Evolutionary conservation across 1,139 yeast genomes (phyloP).

Genomic region (Yamadazyma oceani): DNA sequence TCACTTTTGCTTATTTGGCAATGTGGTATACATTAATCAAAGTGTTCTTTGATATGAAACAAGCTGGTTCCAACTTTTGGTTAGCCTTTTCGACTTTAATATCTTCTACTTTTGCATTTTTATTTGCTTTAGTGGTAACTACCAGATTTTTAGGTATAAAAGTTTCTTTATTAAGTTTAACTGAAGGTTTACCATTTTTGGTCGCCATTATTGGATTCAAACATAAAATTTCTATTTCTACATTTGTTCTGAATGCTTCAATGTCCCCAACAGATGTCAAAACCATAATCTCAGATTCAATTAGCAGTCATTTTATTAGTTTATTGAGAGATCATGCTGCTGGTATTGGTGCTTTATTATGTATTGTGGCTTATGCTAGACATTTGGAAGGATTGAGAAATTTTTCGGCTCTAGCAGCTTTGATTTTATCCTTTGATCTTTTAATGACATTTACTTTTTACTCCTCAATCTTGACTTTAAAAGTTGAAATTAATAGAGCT

Average conservation of each 20-base stretch:
- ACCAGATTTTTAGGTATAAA: constrained; percentile 52
- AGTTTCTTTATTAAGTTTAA: constrained; percentile 72
- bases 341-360: constrained; percentile 70
- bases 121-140: constrained; percentile 75
- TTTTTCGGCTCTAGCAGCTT: constrained; percentile 77
- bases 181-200: constrained; percentile 92
- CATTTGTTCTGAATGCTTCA: constrained; percentile 53
- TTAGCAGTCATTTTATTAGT: constrained; percentile 64
- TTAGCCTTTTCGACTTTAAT: constrained; percentile 79
- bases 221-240: constrained; percentile 76
- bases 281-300: constrained; percentile 55
- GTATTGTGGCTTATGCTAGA: constrained; percentile 68
- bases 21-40: constrained; percentile 86
- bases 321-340: constrained; percentile 78
- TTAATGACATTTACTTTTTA: constrained; percentile 79
- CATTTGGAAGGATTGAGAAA: constrained; percentile 75
- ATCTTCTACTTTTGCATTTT: constrained; percentile 82
- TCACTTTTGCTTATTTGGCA: constrained; percentile 80
- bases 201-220: constrained; percentile 94
- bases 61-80: constrained; percentile 86
- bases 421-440: constrained; percentile 73
- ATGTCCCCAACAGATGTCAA: constrained; percentile 41
- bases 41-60: constrained; percentile 78
- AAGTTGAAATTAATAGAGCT: constrained; percentile 86
- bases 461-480: constrained; percentile 82